Base-by-base conservation (phyloP, 352 stramenopile species). In the Phytopythium kandeliae region DNA sequence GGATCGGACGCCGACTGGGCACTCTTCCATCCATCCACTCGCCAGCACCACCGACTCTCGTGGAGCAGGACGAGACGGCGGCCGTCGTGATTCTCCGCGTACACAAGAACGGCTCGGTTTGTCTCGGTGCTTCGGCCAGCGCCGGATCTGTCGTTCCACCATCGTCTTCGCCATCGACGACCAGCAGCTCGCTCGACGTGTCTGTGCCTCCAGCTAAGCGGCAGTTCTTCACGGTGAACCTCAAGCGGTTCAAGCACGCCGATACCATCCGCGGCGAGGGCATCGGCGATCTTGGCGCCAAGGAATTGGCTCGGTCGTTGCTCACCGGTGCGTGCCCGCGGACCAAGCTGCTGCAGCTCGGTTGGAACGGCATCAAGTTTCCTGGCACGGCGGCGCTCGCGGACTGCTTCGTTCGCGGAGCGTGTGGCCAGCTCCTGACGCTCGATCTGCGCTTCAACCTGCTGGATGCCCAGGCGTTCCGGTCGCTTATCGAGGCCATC, bases 201-300 rank as follows among this genome's bases (percentile, higher is more conserved):
- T 21, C 40, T 1, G 9, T 12, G 17, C 34, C 54, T 6, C 43
- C 31, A 17, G 24, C 58, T 12, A 88, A 88, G 63, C 65, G 61
- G 3, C 47, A 79, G 47, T 85, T 84, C 50, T 86, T 88, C 60
- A 85, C 76, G 7, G 61, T 82, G 26, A 88, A 88, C 41, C 60
- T 89, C 26, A 86, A 87, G 51, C 71, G 79, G 25, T 91, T 85
- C 54, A 86, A 86, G 41, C 77, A 88, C 41, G 75, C 72, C 0
- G 76, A 85, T 51, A 55, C 75, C 35, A 71, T 86, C 43, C 55
- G 56, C n/a, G 79, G 74, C 5, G 74, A 89, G 28, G 43, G 48
- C 17, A 86, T 91, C 19, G 77, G 77, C 0, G 72, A 86, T 49
- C 54, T 48, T 24, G 77, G 74, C 1, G 76, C 70, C 4, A 68